phyloP scores from a whole-genome alignment of 192 early-diverging fungal species.

The Entomortierella beljakovae region DNA sequence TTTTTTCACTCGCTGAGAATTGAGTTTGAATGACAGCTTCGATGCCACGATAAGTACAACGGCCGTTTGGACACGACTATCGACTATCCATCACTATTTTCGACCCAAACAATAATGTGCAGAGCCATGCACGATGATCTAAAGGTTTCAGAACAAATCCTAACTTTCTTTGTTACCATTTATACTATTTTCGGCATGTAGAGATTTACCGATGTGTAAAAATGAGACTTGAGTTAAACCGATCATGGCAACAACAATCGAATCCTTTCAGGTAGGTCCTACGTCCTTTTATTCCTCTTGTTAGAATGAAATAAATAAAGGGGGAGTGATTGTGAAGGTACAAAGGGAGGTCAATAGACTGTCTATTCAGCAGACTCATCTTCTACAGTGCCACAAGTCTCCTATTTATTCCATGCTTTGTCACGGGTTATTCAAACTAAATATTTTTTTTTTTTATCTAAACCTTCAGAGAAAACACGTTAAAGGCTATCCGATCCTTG shows the following conservation, averaged over 20 bases:
- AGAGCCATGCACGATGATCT: too few relatives aligned
- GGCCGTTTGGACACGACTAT: too few relatives aligned
- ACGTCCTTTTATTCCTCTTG: not conserved
- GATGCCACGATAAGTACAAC: too few relatives aligned
- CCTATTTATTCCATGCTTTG: not conserved
- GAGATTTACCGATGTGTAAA: slow-evolving; percentile 96
- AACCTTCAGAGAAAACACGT: slow-evolving; percentile 52
- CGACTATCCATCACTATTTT: too few relatives aligned
- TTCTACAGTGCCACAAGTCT: slow-evolving; percentile 18
- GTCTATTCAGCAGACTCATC: not conserved
- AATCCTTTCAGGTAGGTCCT: slow-evolving; percentile 69
- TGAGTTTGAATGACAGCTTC: too few relatives aligned
- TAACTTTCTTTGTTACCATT: not conserved
- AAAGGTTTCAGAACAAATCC: too few relatives aligned
- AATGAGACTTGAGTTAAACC: slow-evolving; percentile 84
- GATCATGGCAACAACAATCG: slow-evolving; percentile 72
- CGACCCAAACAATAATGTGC: too few relatives aligned
- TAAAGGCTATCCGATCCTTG: slow-evolving; percentile 60
- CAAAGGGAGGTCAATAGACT: not conserved
- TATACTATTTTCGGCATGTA: slow-evolving; percentile 30
- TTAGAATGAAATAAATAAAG: too few relatives aligned
- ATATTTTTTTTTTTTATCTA: not conserved
- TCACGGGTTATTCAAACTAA: slow-evolving; percentile 9
- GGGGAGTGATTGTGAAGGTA: too few relatives aligned
- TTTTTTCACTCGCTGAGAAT: too few relatives aligned